Evolutionary conservation across 768 basidiomycete species (phyloP), one percentile per base, ranked within the genome.

Genomic region (Boletus pseudopeckii): DNA sequence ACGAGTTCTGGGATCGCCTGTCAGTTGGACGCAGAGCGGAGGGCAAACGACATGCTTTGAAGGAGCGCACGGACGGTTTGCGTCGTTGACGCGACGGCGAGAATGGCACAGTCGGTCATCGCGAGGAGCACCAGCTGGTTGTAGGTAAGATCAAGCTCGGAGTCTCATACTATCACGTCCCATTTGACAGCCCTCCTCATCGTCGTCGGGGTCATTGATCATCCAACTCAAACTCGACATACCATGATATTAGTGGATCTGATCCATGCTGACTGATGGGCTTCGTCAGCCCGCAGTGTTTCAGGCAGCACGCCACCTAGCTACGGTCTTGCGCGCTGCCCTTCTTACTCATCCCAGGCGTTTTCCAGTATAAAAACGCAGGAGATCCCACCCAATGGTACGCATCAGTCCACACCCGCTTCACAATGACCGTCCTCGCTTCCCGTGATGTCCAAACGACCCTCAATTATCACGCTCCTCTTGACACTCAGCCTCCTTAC

Each of bases 371-470:
- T 58, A 61, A 63, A n/a, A 62, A 20, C 7, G 5, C 32, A 34
- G 45, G 43, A 8, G 11, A 17, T 36, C 24, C 5, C 1, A 28
- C 10, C 15, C 10, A 14, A 38, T 49, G 50, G 33, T 41, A 28
- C 10, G 24, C 57, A 45, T n/a, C 26, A 52, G 11, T 26, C 8
- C 5, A 28, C 34, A 18, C 4, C 20, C 8, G 11, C 24, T 32
- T 18, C 36, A 38, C 42, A 18, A 63, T 61, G 47, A 64, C 69
- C 39, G 48, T 61, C 30, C 65, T 67, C n/a, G 40, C 62, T 32
- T 63, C 72, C 24, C 72, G 64, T 33, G 71, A 74, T 60, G 71
- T 76, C 33, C 67, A 62, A 13, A 71, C 74, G 22, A 69, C 63
- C 20, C 66, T 76, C 59, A 74, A 76, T 61, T 76, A 76, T 49